Percentiles rank a stretch among this genome's conserved stretches.
These are phyloP conservation scores for Candolleomyces aberdarensis DNA, from an alignment of 768 basidiomycete species.

Conservation along the genomic window DNA sequence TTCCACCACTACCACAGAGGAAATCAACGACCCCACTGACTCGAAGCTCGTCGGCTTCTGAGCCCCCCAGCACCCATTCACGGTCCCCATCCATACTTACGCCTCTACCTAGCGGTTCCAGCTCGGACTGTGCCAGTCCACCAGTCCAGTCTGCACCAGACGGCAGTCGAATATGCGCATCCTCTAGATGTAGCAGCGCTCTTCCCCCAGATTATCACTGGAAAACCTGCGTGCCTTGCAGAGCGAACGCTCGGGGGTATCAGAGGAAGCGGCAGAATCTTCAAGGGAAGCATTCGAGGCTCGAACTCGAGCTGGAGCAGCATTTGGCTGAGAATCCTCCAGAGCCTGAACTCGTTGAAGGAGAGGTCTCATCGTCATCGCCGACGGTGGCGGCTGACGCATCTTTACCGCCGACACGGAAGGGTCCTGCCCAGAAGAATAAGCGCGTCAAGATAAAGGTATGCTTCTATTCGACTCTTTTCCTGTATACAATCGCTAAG, in stretches of 20 bases:
- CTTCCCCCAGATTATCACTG: slow-evolving; percentile 31
- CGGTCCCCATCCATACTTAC: background rate
- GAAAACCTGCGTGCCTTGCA: slow-evolving; percentile 44
- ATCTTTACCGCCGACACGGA: background rate
- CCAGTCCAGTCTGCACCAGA: background rate
- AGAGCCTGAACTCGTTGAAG: background rate
- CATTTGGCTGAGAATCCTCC: background rate
- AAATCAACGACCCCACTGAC: background rate
- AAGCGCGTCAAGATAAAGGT: too few species aligned
- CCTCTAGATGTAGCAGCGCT: slow-evolving; percentile 29
- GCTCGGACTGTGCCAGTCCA: too few species aligned
- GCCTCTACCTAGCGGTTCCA: background rate
- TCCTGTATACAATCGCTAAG: background rate
- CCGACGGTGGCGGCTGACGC: background rate
- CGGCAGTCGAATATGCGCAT: slow-evolving; percentile 23
- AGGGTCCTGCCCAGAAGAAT: too few species aligned
- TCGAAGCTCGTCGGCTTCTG: too few species aligned
- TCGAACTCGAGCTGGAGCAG: slow-evolving; percentile 15
- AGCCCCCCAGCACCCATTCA: background rate
- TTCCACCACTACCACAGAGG: background rate
- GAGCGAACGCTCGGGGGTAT: slow-evolving; percentile 32
- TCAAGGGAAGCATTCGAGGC: slow-evolving; percentile 19
- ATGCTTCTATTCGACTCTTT: too few species aligned
- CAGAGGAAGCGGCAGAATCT: slow-evolving; percentile 29
- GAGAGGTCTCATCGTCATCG: background rate